These are phyloP conservation scores for Xerocomellus chrysenteron DNA, from an alignment of 768 basidiomycete genomes.

Conservation along the genomic window DNA sequence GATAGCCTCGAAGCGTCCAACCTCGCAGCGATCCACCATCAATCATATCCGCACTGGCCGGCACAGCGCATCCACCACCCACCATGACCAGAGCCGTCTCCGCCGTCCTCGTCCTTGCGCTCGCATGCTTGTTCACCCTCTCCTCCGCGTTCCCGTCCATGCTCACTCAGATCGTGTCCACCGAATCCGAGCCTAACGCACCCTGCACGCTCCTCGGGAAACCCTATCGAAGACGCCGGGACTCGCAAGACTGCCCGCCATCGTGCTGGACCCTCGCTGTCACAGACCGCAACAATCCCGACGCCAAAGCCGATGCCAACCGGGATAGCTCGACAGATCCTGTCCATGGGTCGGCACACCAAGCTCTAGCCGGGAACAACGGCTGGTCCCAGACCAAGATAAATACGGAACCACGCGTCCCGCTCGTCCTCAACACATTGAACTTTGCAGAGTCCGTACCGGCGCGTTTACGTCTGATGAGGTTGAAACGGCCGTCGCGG, in stretches of 20 bases:
- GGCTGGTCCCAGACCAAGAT: neutral
- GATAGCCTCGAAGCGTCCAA: neutral
- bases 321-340: neutral
- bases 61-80: neutral
- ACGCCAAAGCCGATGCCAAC: neutral
- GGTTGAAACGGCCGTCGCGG: neutral
- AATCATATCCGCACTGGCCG: neutral
- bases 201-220: constrained; percentile 17
- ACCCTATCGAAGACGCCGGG: constrained; percentile 5
- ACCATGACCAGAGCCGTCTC: constrained; percentile 3
- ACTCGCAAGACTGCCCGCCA: neutral
- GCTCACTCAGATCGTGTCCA: neutral
- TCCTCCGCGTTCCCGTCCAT: constrained; percentile 8
- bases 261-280: neutral
- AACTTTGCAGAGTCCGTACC: neutral
- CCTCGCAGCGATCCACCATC: neutral
- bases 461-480: neutral
- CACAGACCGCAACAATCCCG: neutral
- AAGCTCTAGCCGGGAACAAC: neutral
- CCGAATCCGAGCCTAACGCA: neutral
- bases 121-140: constrained; percentile 10
- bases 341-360: neutral
- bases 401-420: neutral
- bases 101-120: neutral
- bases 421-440: constrained; percentile 4